These are phyloP conservation scores for Penicillium decumbens DNA, from an alignment of 2,329 filamentous ascomycete genomes.

Conservation along the genomic window DNA sequence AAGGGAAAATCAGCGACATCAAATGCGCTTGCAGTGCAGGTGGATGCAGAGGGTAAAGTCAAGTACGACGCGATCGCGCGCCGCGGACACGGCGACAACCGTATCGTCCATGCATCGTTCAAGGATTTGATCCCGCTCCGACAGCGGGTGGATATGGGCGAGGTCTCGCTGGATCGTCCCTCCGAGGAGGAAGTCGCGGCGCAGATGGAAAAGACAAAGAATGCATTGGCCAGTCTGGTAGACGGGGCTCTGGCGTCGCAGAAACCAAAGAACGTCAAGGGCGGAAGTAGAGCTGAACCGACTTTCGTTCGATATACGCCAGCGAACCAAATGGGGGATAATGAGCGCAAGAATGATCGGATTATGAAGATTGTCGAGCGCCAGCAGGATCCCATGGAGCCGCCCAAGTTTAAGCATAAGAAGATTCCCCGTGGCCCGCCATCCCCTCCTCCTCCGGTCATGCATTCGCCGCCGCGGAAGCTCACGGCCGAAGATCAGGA, in stretches of 20 bases:
- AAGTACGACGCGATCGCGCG: slow-evolving; percentile 94
- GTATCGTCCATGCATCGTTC: slow-evolving; percentile 91
- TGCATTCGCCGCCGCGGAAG: slow-evolving; percentile 92
- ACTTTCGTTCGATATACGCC: slow-evolving; percentile 96
- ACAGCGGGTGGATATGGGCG: slow-evolving; percentile 86
- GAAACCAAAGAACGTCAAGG: slow-evolving; percentile 91
- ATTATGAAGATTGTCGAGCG: slow-evolving; percentile 98
- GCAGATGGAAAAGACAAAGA: slow-evolving; percentile 82
- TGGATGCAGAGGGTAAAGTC: slow-evolving; percentile 85
- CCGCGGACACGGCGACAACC: slow-evolving; percentile 75
- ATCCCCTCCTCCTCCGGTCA: slow-evolving; percentile 84
- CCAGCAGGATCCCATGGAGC: slow-evolving; percentile 91
- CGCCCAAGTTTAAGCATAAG: slow-evolving; percentile 98
- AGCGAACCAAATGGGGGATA: slow-evolving; percentile 92
- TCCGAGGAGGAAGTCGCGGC: slow-evolving; percentile 77
- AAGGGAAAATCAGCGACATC: slow-evolving; percentile 64
- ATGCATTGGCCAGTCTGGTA: slow-evolving; percentile 75
- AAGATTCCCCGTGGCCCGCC: slow-evolving; percentile 92
- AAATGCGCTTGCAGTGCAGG: slow-evolving; percentile 88
- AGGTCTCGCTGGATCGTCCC: slow-evolving; percentile 80
- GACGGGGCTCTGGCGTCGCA: slow-evolving; percentile 83
- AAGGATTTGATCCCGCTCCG: slow-evolving; percentile 93
- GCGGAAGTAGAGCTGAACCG: slow-evolving; percentile 72
- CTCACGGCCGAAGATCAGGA: slow-evolving; percentile 96
- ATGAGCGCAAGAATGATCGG: slow-evolving; percentile 77